These are phyloP conservation scores for Fusarium chuoi DNA, from an alignment of 2,329 filamentous ascomycete species.

Conservation along the genomic window DNA sequence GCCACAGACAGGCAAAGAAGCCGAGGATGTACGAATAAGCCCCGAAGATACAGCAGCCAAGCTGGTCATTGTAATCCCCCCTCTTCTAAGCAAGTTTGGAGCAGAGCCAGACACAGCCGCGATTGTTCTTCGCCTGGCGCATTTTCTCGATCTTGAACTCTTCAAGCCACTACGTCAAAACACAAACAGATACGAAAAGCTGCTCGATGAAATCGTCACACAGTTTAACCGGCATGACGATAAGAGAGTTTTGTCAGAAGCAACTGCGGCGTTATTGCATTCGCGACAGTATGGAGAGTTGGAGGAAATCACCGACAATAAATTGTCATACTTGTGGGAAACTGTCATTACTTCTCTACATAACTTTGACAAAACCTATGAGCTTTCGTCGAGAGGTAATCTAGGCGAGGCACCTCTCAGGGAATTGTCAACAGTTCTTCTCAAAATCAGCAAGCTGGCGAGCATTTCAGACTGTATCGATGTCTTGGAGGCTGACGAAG, in stretches of 20 bases:
- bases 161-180: constrained; percentile 92
- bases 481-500: constrained; percentile 72
- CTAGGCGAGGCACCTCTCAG: constrained; percentile 72
- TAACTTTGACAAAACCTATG: constrained; percentile 75
- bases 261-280: constrained; percentile 82
- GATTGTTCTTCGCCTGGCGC: constrained; percentile 85
- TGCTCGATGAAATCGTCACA: constrained; percentile 91
- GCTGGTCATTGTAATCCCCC: constrained; percentile 82
- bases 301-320: constrained; percentile 84
- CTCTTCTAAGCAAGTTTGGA: constrained; percentile 90
- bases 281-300: constrained; percentile 89
- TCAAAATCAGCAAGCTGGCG: constrained; percentile 83
- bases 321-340: constrained; percentile 87
- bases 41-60: constrained; percentile 81
- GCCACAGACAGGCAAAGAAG: constrained; percentile 69
- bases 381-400: constrained; percentile 77
- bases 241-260: constrained; percentile 84
- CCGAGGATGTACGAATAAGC: constrained; percentile 53
- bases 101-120: constrained; percentile 88
- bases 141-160: constrained; percentile 85
- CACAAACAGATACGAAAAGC: constrained; percentile 78
- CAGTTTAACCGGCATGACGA: constrained; percentile 96
- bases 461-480: constrained; percentile 82
- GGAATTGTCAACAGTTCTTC: constrained; percentile 77
- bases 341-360: constrained; percentile 79